Conservation (phyloP, 495 filamentous ascomycete species). For the Talaromyces adpressus region DNA sequence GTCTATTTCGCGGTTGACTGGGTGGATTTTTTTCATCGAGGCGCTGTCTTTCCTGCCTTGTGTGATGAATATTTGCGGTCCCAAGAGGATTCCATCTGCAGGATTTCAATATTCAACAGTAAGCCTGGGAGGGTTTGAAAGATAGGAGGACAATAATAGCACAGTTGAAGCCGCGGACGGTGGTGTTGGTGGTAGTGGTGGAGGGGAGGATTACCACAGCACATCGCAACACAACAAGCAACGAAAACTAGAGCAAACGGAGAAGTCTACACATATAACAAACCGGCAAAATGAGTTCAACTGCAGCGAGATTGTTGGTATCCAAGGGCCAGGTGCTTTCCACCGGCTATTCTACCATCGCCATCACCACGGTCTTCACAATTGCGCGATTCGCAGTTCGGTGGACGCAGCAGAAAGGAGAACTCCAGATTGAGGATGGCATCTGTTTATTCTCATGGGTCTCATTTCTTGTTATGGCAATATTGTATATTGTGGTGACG, state of each 20-base stretch:
- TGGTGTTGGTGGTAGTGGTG: neutral
- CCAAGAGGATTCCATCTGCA: neutral
- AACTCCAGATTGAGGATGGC: conserved; percentile 23
- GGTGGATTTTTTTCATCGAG: neutral
- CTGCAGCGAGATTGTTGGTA: conserved; percentile 1
- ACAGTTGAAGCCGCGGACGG: neutral
- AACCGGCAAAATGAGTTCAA: neutral
- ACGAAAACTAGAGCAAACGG: neutral
- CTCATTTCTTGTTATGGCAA: conserved; percentile 23
- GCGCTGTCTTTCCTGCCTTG: neutral
- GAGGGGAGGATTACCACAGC: neutral
- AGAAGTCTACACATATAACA: neutral
- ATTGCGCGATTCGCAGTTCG: conserved; percentile 14
- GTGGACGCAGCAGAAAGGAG: conserved; percentile 9
- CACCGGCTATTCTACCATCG: conserved; percentile 23
- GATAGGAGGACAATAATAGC: neutral
- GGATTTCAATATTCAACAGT: neutral
- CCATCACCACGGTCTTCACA: conserved; percentile 19
- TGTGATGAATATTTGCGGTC: neutral
- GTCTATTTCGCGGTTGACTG: neutral
- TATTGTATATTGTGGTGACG: conserved; percentile 28
- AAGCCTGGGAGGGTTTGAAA: neutral
- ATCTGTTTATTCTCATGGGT: conserved; percentile 20
- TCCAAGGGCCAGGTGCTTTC: conserved; percentile 10
- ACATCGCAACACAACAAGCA: neutral